Evolutionary conservation across 805 yeast genomes (phyloP).

Genomic region (Candida montana): DNA sequence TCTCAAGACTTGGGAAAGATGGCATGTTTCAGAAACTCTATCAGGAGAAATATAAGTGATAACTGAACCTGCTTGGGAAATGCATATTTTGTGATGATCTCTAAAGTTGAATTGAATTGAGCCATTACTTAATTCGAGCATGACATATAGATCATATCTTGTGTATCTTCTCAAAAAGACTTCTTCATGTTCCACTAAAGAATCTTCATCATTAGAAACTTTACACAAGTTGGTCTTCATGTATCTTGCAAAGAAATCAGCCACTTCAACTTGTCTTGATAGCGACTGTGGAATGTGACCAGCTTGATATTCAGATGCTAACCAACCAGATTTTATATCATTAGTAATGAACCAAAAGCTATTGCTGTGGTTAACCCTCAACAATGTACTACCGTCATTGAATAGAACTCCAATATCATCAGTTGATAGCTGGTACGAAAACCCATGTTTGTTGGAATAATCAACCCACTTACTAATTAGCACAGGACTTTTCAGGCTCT

Average conservation of each 20-base stretch:
- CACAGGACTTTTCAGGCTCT: slow-evolving; percentile 43
- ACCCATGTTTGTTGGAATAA: slow-evolving; percentile 91
- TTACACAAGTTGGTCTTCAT: slow-evolving; percentile 88
- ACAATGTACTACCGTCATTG: slow-evolving; percentile 77
- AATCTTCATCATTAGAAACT: slow-evolving; percentile 59
- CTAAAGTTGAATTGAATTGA: slow-evolving; percentile 91
- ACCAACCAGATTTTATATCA: slow-evolving; percentile 47
- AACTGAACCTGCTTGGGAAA: slow-evolving; percentile 69
- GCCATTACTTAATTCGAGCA: slow-evolving; percentile 92
- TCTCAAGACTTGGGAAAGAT: slow-evolving; percentile 43
- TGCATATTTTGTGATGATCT: slow-evolving; percentile 86
- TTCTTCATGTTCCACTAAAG: slow-evolving; percentile 44
- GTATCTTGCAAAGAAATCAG: slow-evolving; percentile 83
- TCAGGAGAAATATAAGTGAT: slow-evolving; percentile 80
- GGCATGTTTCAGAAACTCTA: slow-evolving; percentile 64
- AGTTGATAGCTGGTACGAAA: slow-evolving; percentile 86
- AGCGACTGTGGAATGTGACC: slow-evolving; percentile 41
- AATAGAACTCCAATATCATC: slow-evolving; percentile 89
- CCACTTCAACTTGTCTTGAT: slow-evolving; percentile 73
- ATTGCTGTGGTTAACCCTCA: slow-evolving; percentile 60
- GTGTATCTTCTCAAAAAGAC: slow-evolving; percentile 80
- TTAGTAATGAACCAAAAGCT: slow-evolving; percentile 60
- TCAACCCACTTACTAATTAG: slow-evolving; percentile 96
- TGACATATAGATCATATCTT: slow-evolving; percentile 71
- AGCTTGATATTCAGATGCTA: slow-evolving; percentile 41